Conservation (phyloP, 2,329 filamentous ascomycete species). For the Coniella vitis region DNA sequence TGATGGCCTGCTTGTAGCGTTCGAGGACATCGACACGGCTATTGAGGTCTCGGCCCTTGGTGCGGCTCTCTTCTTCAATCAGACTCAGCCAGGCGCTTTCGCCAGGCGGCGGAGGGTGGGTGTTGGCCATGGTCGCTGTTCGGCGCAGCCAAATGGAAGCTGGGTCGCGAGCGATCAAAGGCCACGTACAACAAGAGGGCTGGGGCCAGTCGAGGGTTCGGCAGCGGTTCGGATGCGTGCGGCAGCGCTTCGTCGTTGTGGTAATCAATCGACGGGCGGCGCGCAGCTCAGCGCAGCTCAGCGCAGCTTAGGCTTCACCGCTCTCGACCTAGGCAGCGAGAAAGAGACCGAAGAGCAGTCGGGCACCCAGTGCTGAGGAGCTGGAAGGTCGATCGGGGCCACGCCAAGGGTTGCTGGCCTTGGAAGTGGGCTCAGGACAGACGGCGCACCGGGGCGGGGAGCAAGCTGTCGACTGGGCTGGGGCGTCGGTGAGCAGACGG, state of each 20-base stretch:
- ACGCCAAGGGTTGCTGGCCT: background rate
- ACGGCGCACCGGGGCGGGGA: slow-evolving; percentile 3
- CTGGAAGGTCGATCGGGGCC: background rate
- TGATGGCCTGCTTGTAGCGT: slow-evolving; percentile 61
- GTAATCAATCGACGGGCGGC: background rate
- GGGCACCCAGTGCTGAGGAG: background rate
- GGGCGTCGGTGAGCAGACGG: background rate
- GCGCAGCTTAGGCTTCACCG: background rate
- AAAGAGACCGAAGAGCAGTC: background rate
- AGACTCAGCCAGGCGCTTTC: slow-evolving; percentile 74
- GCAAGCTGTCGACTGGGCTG: slow-evolving; percentile 1
- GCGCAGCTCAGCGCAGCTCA: background rate
- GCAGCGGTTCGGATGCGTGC: slow-evolving; percentile 7
- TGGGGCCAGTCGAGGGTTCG: background rate
- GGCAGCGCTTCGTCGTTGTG: background rate
- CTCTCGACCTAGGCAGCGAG: background rate
- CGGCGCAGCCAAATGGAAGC: background rate
- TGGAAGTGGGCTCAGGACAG: background rate
- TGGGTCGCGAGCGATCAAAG: slow-evolving; percentile 1
- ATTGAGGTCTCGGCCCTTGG: slow-evolving; percentile 52
- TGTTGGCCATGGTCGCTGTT: slow-evolving; percentile 33
- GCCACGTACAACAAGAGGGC: background rate
- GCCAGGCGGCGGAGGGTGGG: slow-evolving; percentile 47
- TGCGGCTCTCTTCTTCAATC: slow-evolving; percentile 61
- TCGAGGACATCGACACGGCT: slow-evolving; percentile 65